Evolutionary conservation across 352 stramenopile genomes (phyloP).

Genomic region (Pythium vanterpoolii): DNA sequence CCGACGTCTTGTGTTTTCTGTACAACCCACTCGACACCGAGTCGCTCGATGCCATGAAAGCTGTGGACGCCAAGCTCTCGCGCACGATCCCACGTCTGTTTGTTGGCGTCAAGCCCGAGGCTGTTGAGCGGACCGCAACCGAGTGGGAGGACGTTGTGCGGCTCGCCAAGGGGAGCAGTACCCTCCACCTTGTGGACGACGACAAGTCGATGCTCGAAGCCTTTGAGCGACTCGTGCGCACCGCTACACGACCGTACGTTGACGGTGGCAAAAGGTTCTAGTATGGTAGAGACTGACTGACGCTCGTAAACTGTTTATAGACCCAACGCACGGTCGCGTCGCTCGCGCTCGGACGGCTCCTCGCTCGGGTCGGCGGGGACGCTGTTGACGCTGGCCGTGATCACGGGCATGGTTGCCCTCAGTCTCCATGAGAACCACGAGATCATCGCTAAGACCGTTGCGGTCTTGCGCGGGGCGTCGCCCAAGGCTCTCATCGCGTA

Average conservation of each 20-base stretch:
- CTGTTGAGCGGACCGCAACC: not conserved
- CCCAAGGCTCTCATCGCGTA: slow-evolving; percentile 11
- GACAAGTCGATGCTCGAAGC: slow-evolving; percentile 40
- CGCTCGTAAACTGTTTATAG: not conserved
- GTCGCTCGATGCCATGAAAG: slow-evolving; percentile 45
- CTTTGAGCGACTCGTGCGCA: slow-evolving; percentile 20
- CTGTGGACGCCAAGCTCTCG: slow-evolving; percentile 52
- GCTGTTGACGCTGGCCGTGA: slow-evolving; percentile 3
- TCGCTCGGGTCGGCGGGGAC: not conserved
- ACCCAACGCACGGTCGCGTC: slow-evolving; percentile 10
- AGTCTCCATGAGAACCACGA: slow-evolving; percentile 14
- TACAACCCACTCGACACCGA: slow-evolving; percentile 51
- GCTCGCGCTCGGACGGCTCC: not conserved
- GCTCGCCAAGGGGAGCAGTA: slow-evolving; percentile 1
- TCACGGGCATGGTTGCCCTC: slow-evolving; percentile 1
- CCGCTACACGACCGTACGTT: slow-evolving; percentile 25
- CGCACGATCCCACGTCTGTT: slow-evolving; percentile 54
- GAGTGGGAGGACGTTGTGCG: slow-evolving; percentile 18
- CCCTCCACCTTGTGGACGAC: slow-evolving; percentile 19
- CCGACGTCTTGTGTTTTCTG: slow-evolving; percentile 69
- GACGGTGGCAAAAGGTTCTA: not conserved
- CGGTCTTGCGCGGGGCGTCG: slow-evolving; percentile 12
- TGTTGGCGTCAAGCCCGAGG: slow-evolving; percentile 42
- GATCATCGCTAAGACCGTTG: not conserved
- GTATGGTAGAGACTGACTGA: not conserved